Conservation (phyloP, 192 early-diverging fungal species). For the Oehlia diaphana region DNA sequence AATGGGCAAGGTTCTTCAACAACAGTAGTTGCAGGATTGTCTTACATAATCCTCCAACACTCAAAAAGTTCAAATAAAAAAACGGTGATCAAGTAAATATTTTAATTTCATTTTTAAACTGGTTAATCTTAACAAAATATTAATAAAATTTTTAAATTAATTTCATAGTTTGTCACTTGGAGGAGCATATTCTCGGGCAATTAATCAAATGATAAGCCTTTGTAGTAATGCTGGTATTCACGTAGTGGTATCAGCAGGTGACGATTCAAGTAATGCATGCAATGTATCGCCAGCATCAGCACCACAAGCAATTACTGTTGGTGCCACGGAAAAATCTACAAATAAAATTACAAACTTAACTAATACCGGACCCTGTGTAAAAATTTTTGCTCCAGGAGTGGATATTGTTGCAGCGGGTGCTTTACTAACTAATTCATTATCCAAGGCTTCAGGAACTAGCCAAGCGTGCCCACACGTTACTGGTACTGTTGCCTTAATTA, state of each 20-base stretch:
- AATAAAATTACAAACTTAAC: constrained; percentile 82
- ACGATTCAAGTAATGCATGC: constrained; percentile 52
- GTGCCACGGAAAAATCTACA: constrained; percentile 64
- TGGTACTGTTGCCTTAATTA: constrained; percentile 48
- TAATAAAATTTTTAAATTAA: constrained; percentile 31
- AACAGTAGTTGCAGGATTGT: constrained; percentile 62
- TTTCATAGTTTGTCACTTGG: constrained; percentile 46
- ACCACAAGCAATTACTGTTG: constrained; percentile 75
- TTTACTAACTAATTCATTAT: neutral
- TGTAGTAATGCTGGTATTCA: constrained; percentile 47
- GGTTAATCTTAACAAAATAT: constrained; percentile 24
- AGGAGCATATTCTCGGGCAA: constrained; percentile 29
- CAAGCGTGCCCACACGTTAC: constrained; percentile 63
- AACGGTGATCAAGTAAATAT: constrained; percentile 31
- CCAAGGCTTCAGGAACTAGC: constrained; percentile 56
- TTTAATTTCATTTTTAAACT: neutral
- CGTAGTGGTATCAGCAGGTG: constrained; percentile 65
- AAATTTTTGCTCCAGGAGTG: constrained; percentile 85
- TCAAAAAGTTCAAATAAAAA: neutral
- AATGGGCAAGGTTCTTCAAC: constrained; percentile 47
- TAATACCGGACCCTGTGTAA: constrained; percentile 88
- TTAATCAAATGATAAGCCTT: constrained; percentile 33
- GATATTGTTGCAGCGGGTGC: neutral
- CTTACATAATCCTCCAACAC: constrained; percentile 37
- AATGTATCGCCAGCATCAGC: constrained; percentile 46